A percentile compares a stretch with the other conserved stretches of the same genome.
Evolutionary conservation across 805 yeast species (phyloP).

Genomic region (Kuraishia borneana): DNA sequence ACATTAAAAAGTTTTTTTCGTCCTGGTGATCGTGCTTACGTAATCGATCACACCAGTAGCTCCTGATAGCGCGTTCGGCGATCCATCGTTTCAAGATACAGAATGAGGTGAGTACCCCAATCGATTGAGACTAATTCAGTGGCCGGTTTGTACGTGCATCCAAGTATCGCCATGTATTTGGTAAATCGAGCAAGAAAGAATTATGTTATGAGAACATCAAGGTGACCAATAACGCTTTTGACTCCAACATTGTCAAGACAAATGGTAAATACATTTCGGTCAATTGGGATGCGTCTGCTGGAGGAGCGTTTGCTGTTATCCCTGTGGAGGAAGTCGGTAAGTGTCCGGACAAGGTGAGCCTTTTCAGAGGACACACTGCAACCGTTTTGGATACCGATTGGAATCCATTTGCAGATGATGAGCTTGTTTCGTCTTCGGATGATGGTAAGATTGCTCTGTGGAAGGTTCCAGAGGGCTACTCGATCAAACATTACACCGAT

Average conservation of each 20-base stretch:
- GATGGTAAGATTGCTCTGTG: conserved; percentile 75
- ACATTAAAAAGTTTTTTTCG: too few species aligned
- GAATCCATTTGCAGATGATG: conserved; percentile 76
- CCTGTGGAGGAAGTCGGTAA: conserved; percentile 84
- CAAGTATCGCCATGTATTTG: conserved; percentile 92
- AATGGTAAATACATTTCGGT: conserved; percentile 81
- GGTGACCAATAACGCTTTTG: conserved; percentile 91
- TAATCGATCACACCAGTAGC: too few species aligned
- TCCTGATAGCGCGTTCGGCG: too few species aligned
- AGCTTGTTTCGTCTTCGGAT: conserved; percentile 72
- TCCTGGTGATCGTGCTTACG: too few species aligned
- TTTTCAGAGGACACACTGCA: conserved; percentile 93
- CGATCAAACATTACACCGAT: conserved; percentile 50
- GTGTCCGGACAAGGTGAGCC: conserved; percentile 85
- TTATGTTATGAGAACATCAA: conserved; percentile 64
- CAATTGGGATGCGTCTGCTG: conserved; percentile 93
- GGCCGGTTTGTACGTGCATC: conserved; percentile 94
- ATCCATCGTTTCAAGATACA: too few species aligned
- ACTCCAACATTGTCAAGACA: conserved; percentile 77
- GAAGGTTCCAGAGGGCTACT: conserved; percentile 77
- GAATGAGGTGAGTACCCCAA: conserved; percentile 11
- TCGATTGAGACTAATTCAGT: conserved; percentile 21
- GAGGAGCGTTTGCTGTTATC: conserved; percentile 94
- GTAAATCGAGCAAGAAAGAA: conserved; percentile 72
- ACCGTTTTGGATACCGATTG: conserved; percentile 93